Percentiles rank a stretch among this genome's conserved stretches.
Conservation (phyloP, 257 asterid species). For the Gentiana dahurica region DNA sequence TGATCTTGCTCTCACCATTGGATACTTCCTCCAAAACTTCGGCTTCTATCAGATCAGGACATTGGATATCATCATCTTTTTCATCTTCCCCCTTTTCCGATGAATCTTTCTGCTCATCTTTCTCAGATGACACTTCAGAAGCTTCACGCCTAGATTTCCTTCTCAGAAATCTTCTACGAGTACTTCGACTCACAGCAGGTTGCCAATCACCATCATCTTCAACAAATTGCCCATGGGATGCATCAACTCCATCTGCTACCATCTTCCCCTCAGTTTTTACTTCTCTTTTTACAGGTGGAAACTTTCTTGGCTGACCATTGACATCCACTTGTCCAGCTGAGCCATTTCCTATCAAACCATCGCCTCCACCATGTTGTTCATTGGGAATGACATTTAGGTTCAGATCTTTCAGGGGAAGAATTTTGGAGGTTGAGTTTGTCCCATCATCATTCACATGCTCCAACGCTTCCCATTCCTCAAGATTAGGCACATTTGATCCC, state of each 20-base stretch:
- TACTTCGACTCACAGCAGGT: conserved; percentile 91
- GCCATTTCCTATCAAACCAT: conserved; percentile 32
- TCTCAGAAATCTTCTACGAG: conserved; percentile 82
- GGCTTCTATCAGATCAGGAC: conserved; percentile 37
- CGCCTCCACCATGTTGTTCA: conserved; percentile 31
- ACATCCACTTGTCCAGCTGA: conserved; percentile 29
- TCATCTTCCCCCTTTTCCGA: conserved; percentile 28
- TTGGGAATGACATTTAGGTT: conserved; percentile 29
- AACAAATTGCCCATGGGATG: conserved; percentile 67
- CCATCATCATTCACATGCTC: conserved; percentile 47
- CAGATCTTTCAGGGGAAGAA: conserved; percentile 68
- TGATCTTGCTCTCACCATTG: conserved; percentile 10
- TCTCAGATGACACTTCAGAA: conserved; percentile 30
- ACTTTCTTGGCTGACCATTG: conserved; percentile 39
- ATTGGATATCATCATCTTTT: conserved; percentile 26
- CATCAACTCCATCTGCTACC: conserved; percentile 89
- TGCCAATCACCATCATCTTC: conserved; percentile 64
- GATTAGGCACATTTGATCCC: conserved; percentile 93
- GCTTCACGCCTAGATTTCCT: conserved; percentile 83
- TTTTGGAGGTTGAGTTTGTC: conserved; percentile 45
- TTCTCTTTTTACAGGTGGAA: conserved; percentile 43
- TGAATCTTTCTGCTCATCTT: conserved; percentile 26
- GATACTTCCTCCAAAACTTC: conserved; percentile 24
- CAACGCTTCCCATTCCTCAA: conserved; percentile 94
- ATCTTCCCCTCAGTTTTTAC: conserved; percentile 69